Evolutionary conservation across 1,284 basidiomycete species (phyloP), one percentile per base, ranked within the genome.

Genomic region (Pascua guehoae): DNA sequence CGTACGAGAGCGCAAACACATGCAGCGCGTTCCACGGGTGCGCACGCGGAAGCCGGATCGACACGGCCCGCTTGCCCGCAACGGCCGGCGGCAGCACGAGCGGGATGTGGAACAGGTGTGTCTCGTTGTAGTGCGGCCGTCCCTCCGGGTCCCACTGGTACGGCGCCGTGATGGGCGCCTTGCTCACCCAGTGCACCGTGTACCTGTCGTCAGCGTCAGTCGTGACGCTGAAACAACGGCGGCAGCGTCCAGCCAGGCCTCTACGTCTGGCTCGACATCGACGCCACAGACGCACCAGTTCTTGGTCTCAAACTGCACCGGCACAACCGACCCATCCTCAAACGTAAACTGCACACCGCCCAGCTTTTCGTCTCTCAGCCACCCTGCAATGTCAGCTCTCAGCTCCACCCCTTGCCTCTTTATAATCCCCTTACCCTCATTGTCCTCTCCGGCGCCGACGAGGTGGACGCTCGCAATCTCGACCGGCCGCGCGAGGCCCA

Each of bases 151-250:
- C 8, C 44, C 49, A 61, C 40, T 64, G 62, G 45, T 52, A 61
- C 14, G 54, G 49, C 32, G 52, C 41, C 43, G 49, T 43, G 41
- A 64, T 57, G 24, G 60, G 45, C 1, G 42, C 49, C 43, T 61
- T 61, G 62, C 59, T 59, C 15, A 53, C 57, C 60, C 57, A 59
- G 49, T 61, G 62, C 44, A 58, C 53, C 5, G 17, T 38, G 54
- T 56, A 63, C 51, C 58, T 59, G 36, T 2, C 12, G 8, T 38
- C 40, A 53, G 37, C 37, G 1, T 7, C 24, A 7, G 7, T 32
- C 24, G 24, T 32, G 24, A 32, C 24, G 24, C 4, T 4, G 24
- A 32, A 32, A 7, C 24, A 7, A 32, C 24, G 24, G 24, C 24
- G 24, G 7, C 24, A 32, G 24, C 7, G 24, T 32, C 24, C 24